Evolutionary conservation across 208 protist genomes (phyloP).

Genomic region (Acanthamoeba castellanii): DNA sequence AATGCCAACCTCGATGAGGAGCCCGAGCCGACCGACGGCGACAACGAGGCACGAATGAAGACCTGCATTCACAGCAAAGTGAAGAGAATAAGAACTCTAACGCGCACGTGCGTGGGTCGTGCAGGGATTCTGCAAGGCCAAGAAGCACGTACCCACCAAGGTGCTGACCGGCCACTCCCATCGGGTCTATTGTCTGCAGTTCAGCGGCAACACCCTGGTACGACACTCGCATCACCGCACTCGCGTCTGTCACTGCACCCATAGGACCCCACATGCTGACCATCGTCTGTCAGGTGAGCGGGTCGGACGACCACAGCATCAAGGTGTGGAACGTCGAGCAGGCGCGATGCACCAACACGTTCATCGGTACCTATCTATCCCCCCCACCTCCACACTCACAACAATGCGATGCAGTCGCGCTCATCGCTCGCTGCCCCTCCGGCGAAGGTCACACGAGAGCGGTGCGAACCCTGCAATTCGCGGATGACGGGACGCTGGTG

Average conservation of each 20-base stretch:
- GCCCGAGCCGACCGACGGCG: background rate
- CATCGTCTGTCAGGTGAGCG: background rate
- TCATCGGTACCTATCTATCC: background rate
- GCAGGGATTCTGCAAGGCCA: background rate
- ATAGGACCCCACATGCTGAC: background rate
- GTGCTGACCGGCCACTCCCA: slow-evolving; percentile 25
- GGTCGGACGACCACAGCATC: slow-evolving; percentile 59
- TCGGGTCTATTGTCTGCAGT: slow-evolving; percentile 57
- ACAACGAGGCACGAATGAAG: background rate
- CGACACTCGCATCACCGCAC: background rate
- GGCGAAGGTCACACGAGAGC: slow-evolving; percentile 4
- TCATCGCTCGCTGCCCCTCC: background rate
- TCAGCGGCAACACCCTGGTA: slow-evolving; percentile 48
- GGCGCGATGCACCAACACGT: background rate
- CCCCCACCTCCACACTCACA: background rate
- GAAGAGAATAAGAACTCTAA: background rate
- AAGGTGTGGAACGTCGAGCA: slow-evolving; percentile 63
- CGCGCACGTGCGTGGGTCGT: background rate
- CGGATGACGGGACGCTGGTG: background rate
- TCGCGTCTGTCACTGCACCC: background rate
- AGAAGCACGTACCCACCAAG: slow-evolving; percentile 45
- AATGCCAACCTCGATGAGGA: background rate
- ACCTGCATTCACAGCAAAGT: background rate
- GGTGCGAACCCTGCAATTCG: slow-evolving; percentile 31
- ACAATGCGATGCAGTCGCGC: background rate